These are phyloP conservation scores for Afroboletus lepidellus DNA, from an alignment of 1,284 basidiomycete species.

Conservation along the genomic window DNA sequence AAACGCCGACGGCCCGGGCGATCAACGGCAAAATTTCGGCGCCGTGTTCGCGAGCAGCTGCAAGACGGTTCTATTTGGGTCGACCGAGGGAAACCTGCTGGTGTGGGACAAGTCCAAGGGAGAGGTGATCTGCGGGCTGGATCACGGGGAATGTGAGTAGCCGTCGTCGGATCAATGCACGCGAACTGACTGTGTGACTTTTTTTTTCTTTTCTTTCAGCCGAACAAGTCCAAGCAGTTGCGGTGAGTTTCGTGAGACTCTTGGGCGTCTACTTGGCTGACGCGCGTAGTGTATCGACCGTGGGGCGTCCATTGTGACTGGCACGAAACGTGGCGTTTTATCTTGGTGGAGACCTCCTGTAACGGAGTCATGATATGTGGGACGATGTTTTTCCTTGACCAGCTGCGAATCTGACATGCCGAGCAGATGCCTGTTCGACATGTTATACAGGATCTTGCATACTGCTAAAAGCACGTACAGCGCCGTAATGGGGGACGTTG, in stretches of 20 bases:
- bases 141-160: slow-evolving; percentile 53
- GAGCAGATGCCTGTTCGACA: slow-evolving; percentile 8
- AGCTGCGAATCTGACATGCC: slow-evolving; percentile 1
- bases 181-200: slow-evolving; percentile 6
- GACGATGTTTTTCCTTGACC: background rate
- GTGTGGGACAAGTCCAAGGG: slow-evolving; percentile 59
- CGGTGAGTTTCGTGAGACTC: slow-evolving; percentile 39
- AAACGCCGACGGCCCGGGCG: slow-evolving; percentile 35
- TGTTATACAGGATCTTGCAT: slow-evolving; percentile 33
- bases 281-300: slow-evolving; percentile 47
- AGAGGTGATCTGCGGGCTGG: slow-evolving; percentile 52
- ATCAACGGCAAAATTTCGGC: slow-evolving; percentile 39
- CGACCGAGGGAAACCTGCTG: slow-evolving; percentile 48
- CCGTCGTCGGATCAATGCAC: background rate
- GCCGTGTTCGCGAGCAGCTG: slow-evolving; percentile 52
- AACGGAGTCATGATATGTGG: slow-evolving; percentile 23
- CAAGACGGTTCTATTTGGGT: slow-evolving; percentile 54
- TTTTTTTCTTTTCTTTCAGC: no score
- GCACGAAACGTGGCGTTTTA: slow-evolving; percentile 51
- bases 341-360: slow-evolving; percentile 57
- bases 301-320: slow-evolving; percentile 49
- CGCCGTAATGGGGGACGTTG: slow-evolving; percentile 29
- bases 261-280: slow-evolving; percentile 1
- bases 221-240: slow-evolving; percentile 52
- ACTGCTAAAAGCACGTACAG: slow-evolving; percentile 26